Evolutionary conservation across 2,329 filamentous ascomycete species (phyloP).

Genomic region (Aspergillus pseudoviridinutans): DNA sequence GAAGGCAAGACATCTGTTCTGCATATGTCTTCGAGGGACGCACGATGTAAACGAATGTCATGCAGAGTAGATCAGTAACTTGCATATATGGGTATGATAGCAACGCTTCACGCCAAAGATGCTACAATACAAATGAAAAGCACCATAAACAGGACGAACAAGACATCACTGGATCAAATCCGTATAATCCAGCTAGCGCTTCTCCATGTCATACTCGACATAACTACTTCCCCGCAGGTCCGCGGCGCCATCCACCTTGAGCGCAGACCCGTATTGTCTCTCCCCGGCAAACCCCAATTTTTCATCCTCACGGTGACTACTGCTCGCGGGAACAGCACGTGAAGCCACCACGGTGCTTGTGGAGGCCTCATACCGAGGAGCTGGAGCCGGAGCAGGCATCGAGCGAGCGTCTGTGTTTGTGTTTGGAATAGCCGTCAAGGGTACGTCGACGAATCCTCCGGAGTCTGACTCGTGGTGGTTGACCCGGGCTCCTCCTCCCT

Average conservation of each 20-base stretch:
- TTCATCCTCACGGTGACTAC: constrained; percentile 31
- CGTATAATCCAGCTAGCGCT: constrained; percentile 15
- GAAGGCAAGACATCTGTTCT: background rate
- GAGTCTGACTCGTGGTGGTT: constrained; percentile 12
- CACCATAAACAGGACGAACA: background rate
- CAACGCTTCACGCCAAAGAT: constrained; percentile 1
- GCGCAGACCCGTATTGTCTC: constrained; percentile 27
- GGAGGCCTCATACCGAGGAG: constrained; percentile 24
- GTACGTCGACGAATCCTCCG: constrained; percentile 35
- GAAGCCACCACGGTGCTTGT: constrained; percentile 4
- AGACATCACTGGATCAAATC: background rate
- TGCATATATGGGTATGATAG: background rate
- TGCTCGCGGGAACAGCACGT: background rate
- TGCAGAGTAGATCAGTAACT: background rate
- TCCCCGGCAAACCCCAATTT: constrained; percentile 43
- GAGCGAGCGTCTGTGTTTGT: background rate
- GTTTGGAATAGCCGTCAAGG: constrained; percentile 30
- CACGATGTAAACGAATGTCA: background rate
- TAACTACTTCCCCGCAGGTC: constrained; percentile 32
- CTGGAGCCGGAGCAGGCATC: constrained; percentile 10
- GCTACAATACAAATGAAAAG: background rate
- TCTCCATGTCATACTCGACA: constrained; percentile 35
- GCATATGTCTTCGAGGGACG: background rate
- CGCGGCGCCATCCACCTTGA: constrained; percentile 24
- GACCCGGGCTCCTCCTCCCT: constrained; percentile 49